These are phyloP conservation scores for Geotrichum bryndzae DNA, from an alignment of 1,139 yeast genomes.

Conservation along the genomic window DNA sequence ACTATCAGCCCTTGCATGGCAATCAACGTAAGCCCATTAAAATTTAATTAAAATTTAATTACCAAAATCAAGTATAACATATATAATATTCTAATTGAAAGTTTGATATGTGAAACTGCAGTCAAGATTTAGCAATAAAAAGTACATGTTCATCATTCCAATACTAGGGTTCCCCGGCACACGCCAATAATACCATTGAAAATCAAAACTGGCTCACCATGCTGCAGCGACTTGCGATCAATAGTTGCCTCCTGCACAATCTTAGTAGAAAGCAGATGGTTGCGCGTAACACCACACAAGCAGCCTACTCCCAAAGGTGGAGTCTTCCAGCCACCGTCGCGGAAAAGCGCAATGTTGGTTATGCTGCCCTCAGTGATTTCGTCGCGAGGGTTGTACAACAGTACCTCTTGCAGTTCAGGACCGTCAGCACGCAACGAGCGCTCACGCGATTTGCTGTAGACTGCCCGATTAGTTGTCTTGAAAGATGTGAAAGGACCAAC, in stretches of 20 bases:
- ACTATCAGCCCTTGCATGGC: too few species aligned
- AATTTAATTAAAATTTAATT: too few species aligned
- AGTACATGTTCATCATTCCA: background rate
- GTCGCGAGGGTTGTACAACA: conserved; percentile 55
- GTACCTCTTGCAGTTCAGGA: conserved; percentile 53
- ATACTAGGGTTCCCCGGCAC: conserved; percentile 44
- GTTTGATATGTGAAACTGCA: too few species aligned
- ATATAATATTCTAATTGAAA: too few species aligned
- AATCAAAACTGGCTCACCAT: conserved; percentile 63
- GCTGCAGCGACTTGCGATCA: conserved; percentile 40
- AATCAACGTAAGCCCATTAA: too few species aligned
- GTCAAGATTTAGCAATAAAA: too few species aligned
- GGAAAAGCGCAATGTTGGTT: conserved; percentile 66
- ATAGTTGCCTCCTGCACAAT: conserved; percentile 53
- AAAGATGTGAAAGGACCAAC: conserved; percentile 79
- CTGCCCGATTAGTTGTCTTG: conserved; percentile 71
- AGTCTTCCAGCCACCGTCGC: conserved; percentile 63
- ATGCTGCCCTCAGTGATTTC: conserved; percentile 80
- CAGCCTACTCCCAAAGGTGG: conserved; percentile 76
- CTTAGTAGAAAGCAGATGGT: conserved; percentile 52
- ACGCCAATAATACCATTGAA: conserved; percentile 86
- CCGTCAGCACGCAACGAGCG: conserved; percentile 33
- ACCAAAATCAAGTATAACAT: too few species aligned
- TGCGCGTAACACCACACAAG: conserved; percentile 77
- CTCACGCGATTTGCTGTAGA: conserved; percentile 57